These are phyloP conservation scores for Schrenkiella parvula DNA, from an alignment of 345 rosid genomes.

Conservation along the genomic window DNA sequence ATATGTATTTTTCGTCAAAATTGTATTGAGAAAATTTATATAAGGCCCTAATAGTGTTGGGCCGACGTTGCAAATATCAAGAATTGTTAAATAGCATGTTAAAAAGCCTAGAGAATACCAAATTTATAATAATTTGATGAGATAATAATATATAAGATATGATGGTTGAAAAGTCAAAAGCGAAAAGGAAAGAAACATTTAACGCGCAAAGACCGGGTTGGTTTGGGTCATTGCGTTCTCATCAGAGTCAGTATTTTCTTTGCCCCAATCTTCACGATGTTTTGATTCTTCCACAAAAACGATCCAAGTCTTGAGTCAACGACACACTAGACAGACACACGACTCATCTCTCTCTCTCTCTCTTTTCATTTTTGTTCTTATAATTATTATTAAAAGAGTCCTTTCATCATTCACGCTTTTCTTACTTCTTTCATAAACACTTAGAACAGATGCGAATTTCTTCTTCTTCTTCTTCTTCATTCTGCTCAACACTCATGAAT, in stretches of 20 bases:
- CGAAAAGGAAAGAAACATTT: neutral
- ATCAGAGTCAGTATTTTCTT: neutral
- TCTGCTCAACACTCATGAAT: conserved; percentile 5
- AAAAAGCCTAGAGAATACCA: too few relatives aligned
- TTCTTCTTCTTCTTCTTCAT: conserved; percentile 6
- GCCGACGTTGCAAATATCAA: too few relatives aligned
- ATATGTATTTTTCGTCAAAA: too few relatives aligned
- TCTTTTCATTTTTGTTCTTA: neutral
- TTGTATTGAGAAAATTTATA: too few relatives aligned
- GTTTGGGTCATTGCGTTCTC: conserved; percentile 15
- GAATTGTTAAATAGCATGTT: too few relatives aligned
- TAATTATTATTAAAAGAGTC: neutral
- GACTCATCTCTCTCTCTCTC: neutral
- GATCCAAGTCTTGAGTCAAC: conserved; percentile 29
- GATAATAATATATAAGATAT: neutral
- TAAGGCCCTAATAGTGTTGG: too few relatives aligned
- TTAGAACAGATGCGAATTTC: conserved; percentile 11
- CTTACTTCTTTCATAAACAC: neutral
- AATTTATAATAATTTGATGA: too few relatives aligned
- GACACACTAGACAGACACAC: conserved; percentile 3
- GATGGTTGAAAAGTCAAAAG: conserved; percentile 25
- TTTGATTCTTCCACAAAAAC: conserved; percentile 20
- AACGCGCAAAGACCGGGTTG: conserved; percentile 32
- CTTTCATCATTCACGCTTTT: conserved; percentile 11
- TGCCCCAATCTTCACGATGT: conserved; percentile 14